Percentiles rank a stretch among this genome's conserved stretches.
Evolutionary conservation across 2,329 filamentous ascomycete genomes (phyloP).

Genomic region (Aspergillus flavus): DNA sequence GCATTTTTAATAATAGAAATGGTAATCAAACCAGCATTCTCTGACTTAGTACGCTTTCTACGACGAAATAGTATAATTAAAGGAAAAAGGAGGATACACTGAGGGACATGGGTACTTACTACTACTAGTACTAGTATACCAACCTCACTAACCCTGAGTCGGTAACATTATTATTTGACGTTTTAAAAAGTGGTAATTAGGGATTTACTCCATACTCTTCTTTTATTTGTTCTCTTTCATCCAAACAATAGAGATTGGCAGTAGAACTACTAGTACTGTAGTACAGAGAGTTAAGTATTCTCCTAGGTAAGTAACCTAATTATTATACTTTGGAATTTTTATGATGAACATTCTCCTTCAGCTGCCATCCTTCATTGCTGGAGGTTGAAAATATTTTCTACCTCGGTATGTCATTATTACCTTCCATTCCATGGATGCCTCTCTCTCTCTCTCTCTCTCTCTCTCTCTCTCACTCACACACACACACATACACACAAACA

Average conservation of each 20-base stretch:
- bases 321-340: background rate
- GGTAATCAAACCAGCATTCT: background rate
- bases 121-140: background rate
- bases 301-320: background rate
- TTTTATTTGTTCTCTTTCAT: background rate
- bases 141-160: background rate
- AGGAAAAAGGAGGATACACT: background rate
- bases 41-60: background rate
- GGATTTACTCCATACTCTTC: background rate
- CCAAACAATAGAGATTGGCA: background rate
- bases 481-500: background rate
- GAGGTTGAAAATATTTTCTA: background rate
- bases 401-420: background rate
- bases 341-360: background rate
- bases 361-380: background rate
- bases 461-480: background rate
- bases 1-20: constrained; percentile 9
- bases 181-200: background rate
- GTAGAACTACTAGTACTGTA: background rate
- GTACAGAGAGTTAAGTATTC: background rate
- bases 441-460: background rate
- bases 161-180: background rate
- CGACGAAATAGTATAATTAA: background rate
- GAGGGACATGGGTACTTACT: background rate
- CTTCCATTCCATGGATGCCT: background rate